Evolutionary conservation across 2,329 filamentous ascomycete genomes (phyloP).

Genomic region (Colletotrichum endophyticum): DNA sequence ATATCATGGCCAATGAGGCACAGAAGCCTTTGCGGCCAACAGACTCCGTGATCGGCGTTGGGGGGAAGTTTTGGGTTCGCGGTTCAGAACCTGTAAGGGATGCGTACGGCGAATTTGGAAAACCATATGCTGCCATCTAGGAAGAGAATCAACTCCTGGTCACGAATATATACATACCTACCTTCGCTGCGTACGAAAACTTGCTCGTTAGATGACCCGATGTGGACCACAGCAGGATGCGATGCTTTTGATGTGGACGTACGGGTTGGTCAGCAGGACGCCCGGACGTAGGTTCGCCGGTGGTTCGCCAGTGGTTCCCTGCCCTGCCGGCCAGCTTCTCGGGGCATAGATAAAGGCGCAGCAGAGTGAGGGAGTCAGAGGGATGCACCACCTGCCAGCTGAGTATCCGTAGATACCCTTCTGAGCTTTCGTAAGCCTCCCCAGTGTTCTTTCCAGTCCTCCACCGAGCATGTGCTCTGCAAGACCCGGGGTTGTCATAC

Average conservation of each 20-base stretch:
- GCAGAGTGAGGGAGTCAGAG: background rate
- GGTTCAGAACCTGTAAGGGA: background rate
- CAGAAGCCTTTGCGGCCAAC: background rate
- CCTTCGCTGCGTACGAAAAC: background rate
- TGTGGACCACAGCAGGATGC: background rate
- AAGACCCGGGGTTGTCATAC: background rate
- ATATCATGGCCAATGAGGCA: background rate
- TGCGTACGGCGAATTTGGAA: slow-evolving; percentile 5
- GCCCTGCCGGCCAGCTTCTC: background rate
- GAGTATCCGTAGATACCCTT: background rate
- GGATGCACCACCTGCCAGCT: background rate
- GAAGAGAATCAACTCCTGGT: background rate
- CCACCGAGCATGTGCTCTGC: background rate
- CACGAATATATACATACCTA: slow-evolving; percentile 9
- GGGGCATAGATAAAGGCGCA: background rate
- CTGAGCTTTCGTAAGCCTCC: background rate
- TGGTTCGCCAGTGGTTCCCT: background rate
- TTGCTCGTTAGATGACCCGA: background rate
- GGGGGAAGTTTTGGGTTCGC: background rate
- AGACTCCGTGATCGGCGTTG: slow-evolving; percentile 5
- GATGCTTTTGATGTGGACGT: background rate
- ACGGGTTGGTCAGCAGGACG: background rate
- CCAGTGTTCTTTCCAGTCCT: background rate
- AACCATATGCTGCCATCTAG: background rate
- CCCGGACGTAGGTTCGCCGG: background rate